phyloP scores from a whole-genome alignment of 306 rosid species.

The Casuarina cunninghamiana region DNA sequence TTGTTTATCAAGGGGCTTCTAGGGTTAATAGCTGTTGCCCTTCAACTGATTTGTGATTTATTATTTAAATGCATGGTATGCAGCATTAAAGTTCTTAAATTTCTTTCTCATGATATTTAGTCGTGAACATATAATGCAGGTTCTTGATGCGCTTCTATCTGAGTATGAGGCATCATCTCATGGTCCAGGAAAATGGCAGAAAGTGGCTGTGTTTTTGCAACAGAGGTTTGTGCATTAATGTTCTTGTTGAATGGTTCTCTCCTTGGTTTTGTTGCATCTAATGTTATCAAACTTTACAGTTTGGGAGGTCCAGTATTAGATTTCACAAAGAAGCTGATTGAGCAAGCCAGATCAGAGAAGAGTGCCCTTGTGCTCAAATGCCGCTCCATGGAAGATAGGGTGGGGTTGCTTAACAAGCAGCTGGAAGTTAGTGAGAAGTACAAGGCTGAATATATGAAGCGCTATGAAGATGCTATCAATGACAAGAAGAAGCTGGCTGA shows the following conservation, averaged over 20 bases:
- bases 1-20: background rate
- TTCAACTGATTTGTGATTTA: background rate
- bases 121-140: conserved; percentile 47
- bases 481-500: conserved; percentile 87
- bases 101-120: conserved; percentile 3
- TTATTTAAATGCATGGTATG: background rate
- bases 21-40: background rate
- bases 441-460: conserved; percentile 80
- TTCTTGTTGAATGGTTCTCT: background rate
- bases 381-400: conserved; percentile 74
- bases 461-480: conserved; percentile 81
- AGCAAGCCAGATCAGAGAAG: conserved; percentile 82
- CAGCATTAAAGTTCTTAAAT: background rate
- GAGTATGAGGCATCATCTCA: conserved; percentile 76
- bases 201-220: conserved; percentile 66
- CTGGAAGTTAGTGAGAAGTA: conserved; percentile 80
- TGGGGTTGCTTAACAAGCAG: conserved; percentile 71
- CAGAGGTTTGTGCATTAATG: conserved; percentile 61
- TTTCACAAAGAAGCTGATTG: conserved; percentile 64
- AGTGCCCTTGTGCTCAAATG: conserved; percentile 61
- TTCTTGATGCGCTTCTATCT: conserved; percentile 79
- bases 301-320: conserved; percentile 87
- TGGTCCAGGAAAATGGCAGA: conserved; percentile 94
- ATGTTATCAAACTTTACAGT: conserved; percentile 44
- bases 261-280: background rate